Evolutionary conservation across 139 green algal genomes (phyloP), one percentile per base, ranked within the genome.

Genomic region (Chlorella sp.): DNA sequence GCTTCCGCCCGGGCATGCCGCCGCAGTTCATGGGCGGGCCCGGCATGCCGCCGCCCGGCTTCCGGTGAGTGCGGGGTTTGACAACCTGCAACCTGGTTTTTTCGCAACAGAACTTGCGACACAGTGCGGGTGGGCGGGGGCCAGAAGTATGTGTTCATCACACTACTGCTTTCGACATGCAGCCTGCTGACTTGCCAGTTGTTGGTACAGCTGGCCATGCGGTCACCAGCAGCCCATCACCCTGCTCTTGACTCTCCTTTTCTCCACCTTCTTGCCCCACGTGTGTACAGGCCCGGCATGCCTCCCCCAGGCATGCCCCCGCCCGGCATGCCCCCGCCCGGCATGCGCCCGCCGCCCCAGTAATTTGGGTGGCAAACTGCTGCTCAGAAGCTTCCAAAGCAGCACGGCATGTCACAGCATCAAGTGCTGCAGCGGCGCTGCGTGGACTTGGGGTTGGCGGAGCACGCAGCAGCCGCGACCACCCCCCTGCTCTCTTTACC

Each of bases 221-320:
- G 68, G 9, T 14, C 26, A 76, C 68, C 11, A 32, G 68, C 28
- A 32, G 26, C 26, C 48, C 48, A 57, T 5, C 48, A 57, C 48
- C 48, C 48, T 57, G 48, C 48, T 16, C 48, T 16, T 57, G 48
- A 34, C 30, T 81, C 75, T 34, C 16, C n/a, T 71, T 14, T 71
- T 18, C 21, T 4, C 64, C 64, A 4, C 21, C 18, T 42, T 86
- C 26, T 28, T 30, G 53, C 81, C 32, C 42, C 64, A 71, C 34
- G n/a, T 57, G 12, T 57, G 21, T 79, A 36, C 83, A 77, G 21
- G 60, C 61, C 83, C 64, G 88, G 86, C 77, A 95, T 95, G 93
- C 89, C 81, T 39, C 91, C 90, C 1, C 90, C 88, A 42, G 89
- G 89, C 77, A 95, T 96, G 93, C 89, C 81, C 48, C 91, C 91